A percentile compares a stretch with the other conserved stretches of the same genome.
Conservation (phyloP, 169 alveolate species). For the Plasmodium fragile region DNA sequence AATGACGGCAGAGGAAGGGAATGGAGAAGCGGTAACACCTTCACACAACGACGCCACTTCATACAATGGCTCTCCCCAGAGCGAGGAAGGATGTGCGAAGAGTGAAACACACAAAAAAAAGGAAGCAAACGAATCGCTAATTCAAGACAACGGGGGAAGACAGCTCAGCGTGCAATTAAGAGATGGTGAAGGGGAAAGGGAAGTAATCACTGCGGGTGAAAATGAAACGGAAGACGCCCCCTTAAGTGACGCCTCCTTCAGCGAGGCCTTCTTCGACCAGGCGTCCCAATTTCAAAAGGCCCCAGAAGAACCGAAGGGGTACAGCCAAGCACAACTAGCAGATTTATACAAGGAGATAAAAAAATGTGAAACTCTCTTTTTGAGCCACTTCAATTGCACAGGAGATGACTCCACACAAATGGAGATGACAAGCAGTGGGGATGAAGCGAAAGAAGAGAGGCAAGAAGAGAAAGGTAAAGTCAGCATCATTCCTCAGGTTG, state of each 20-base stretch:
- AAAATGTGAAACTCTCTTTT: constrained; percentile 48
- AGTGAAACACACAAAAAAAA: not conserved
- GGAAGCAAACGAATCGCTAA: not conserved
- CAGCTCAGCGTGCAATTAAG: not conserved
- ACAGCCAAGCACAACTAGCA: not conserved
- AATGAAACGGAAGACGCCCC: not conserved
- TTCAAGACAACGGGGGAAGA: not conserved
- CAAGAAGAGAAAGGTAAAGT: not conserved
- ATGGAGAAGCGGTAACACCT: not conserved
- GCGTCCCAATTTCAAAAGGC: constrained; percentile 70
- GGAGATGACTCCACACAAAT: constrained; percentile 20
- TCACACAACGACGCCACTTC: not conserved
- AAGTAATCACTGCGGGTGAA: not conserved
- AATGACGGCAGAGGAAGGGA: not conserved
- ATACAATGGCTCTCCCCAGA: not conserved
- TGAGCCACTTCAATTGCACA: constrained; percentile 6
- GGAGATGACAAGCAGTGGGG: not conserved
- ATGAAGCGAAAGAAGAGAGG: not conserved
- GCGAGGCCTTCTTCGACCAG: constrained; percentile 17
- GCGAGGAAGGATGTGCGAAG: not conserved
- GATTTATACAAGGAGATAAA: constrained; percentile 64
- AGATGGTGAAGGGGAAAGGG: not conserved
- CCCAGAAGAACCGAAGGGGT: constrained; percentile 5
- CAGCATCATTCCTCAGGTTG: not conserved
- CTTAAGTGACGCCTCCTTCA: not conserved